phyloP scores from a whole-genome alignment of 2,329 filamentous ascomycete species.

The Trichoderma arundinaceum region DNA sequence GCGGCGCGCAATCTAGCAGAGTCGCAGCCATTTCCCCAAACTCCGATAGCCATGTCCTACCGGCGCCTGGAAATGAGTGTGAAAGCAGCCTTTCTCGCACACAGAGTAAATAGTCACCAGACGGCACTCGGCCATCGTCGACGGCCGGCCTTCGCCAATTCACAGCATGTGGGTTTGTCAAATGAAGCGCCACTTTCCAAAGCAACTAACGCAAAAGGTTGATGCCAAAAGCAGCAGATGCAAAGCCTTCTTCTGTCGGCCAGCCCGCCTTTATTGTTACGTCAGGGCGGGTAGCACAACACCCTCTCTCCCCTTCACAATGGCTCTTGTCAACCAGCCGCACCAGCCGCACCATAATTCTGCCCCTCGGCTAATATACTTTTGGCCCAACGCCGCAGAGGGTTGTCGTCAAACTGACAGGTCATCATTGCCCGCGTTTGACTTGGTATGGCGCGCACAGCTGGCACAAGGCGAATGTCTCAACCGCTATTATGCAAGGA shows the following conservation, averaged over 20 bases:
- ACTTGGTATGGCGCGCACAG: neutral
- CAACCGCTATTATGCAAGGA: constrained; percentile 15
- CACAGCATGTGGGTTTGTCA: no score
- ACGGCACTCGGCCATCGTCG: no score
- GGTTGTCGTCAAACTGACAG: constrained; percentile 11
- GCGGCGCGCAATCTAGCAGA: no score
- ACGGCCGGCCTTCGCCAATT: no score
- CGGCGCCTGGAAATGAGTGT: no score
- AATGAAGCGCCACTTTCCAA: neutral
- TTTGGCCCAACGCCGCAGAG: constrained; percentile 10
- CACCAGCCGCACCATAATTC: constrained; percentile 22
- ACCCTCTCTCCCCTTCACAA: constrained; percentile 1
- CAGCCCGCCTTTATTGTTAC: constrained; percentile 5
- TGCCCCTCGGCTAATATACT: constrained; percentile 23
- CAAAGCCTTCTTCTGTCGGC: neutral
- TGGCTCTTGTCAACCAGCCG: constrained; percentile 21
- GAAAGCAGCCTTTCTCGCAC: no score
- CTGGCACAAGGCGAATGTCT: constrained; percentile 2
- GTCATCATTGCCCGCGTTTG: constrained; percentile 12
- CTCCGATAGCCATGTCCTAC: no score
- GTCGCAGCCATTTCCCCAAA: no score
- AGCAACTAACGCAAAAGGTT: neutral
- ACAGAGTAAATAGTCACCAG: no score
- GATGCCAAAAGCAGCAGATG: constrained; percentile 1
- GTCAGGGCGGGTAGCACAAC: constrained; percentile 21